These are phyloP conservation scores for Aspergillus campestris DNA, from an alignment of 495 filamentous ascomycete species.

Conservation along the genomic window DNA sequence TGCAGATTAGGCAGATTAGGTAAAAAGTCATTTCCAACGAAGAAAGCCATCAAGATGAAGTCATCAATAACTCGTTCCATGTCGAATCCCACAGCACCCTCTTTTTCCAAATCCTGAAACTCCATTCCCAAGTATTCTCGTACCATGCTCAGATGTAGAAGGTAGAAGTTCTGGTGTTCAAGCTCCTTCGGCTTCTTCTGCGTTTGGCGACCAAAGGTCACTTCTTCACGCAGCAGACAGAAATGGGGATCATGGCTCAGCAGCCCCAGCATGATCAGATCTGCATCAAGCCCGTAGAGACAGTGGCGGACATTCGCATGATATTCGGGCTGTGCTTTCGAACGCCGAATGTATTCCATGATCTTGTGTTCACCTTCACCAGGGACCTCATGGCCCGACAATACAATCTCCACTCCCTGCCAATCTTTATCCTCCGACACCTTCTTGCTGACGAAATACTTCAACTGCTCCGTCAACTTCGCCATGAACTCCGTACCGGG, in stretches of 20 bases:
- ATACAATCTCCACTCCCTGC: conserved; percentile 91
- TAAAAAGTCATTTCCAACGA: conserved; percentile 98
- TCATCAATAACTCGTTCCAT: conserved; percentile 97
- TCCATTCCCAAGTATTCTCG: conserved; percentile 95
- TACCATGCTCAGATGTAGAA: conserved; percentile 95
- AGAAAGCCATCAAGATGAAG: conserved; percentile 99
- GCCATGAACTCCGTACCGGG: conserved; percentile 98
- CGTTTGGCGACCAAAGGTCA: conserved; percentile 84
- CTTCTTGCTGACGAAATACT: conserved; percentile 99
- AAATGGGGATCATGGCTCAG: conserved; percentile 98
- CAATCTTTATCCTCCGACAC: conserved; percentile 93
- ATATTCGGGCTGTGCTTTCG: conserved; percentile 90
- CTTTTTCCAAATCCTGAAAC: conserved; percentile 83
- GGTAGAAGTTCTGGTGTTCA: conserved; percentile 97
- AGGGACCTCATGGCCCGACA: conserved; percentile 98
- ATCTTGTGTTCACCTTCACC: conserved; percentile 99
- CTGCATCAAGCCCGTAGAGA: conserved; percentile 93
- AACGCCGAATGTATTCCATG: conserved; percentile 98
- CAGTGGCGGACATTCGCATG: conserved; percentile 95
- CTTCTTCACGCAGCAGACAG: conserved; percentile 92
- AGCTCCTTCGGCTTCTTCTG: conserved; percentile 88
- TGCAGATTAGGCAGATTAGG: conserved; percentile 93
- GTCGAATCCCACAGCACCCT: conserved; percentile 70
- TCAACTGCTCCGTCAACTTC: conserved; percentile 83
- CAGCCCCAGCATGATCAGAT: conserved; percentile 96